phyloP scores from a whole-genome alignment of 1,284 basidiomycete genomes.

The Microbotryomycetes sp. region DNA sequence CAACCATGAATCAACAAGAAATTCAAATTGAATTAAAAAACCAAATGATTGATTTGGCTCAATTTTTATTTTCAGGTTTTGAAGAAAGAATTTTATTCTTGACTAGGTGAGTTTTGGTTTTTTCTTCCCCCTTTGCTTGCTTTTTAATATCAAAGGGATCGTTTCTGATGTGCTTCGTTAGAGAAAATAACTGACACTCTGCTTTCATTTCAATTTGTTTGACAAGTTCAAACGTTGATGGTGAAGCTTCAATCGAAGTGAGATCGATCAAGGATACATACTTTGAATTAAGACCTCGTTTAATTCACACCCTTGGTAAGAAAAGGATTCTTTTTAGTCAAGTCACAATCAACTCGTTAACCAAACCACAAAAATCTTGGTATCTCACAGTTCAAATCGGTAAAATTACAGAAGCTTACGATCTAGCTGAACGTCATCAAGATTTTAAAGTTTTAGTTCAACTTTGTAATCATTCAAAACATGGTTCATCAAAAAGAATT shows the following conservation, averaged over 20 bases:
- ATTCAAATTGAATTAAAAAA: constrained; percentile 42
- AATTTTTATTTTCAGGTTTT: constrained; percentile 41
- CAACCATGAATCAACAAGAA: constrained; percentile 37
- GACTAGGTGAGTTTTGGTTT: constrained; percentile 28
- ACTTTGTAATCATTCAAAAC: constrained; percentile 38
- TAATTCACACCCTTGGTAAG: constrained; percentile 67
- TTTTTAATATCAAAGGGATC: neutral
- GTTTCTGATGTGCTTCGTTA: too few relatives aligned
- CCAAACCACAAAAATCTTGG: constrained; percentile 71
- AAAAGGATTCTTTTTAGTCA: constrained; percentile 52
- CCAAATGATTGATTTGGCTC: constrained; percentile 45
- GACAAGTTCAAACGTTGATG: constrained; percentile 16
- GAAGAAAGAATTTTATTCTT: constrained; percentile 43
- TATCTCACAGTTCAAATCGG: constrained; percentile 38
- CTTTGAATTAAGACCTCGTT: constrained; percentile 58
- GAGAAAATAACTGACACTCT: neutral
- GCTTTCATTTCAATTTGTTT: too few relatives aligned
- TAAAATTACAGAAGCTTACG: constrained; percentile 40
- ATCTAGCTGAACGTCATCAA: constrained; percentile 44
- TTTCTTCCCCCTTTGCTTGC: neutral
- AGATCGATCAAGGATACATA: constrained; percentile 60
- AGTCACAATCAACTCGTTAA: constrained; percentile 84
- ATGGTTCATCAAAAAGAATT: constrained; percentile 39
- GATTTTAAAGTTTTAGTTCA: constrained; percentile 45
- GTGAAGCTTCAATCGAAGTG: constrained; percentile 45